These are phyloP conservation scores for Graphium sp. DNA, from an alignment of 2,329 filamentous ascomycete species.

Conservation along the genomic window DNA sequence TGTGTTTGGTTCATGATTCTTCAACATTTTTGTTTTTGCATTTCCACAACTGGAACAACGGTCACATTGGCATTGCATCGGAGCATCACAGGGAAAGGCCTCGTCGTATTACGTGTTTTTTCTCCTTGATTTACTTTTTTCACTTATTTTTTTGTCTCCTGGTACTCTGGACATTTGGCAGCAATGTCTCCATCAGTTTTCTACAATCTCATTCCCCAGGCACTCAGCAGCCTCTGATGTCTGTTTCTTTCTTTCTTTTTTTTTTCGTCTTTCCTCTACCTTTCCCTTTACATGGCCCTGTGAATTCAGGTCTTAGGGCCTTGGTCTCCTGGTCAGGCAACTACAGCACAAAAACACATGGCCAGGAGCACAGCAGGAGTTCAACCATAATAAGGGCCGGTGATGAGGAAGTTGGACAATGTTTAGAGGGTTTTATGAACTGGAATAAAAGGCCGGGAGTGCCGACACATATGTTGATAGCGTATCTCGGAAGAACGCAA, in stretches of 20 bases:
- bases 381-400: too few species aligned
- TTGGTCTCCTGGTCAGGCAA: too few species aligned
- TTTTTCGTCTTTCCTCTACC: constrained; percentile 2
- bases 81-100: neutral
- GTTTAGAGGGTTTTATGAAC: too few species aligned
- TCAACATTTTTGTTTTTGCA: neutral
- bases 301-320: neutral
- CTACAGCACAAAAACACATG: constrained; percentile 1
- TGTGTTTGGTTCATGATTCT: constrained; percentile 1
- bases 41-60: too few species aligned
- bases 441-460: too few species aligned
- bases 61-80: too few species aligned
- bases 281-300: neutral
- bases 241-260: constrained; percentile 4
- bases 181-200: too few species aligned
- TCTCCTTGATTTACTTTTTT: constrained; percentile 3
- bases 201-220: too few species aligned
- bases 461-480: too few species aligned
- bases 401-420: too few species aligned
- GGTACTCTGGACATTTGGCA: neutral
- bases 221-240: constrained; percentile 2
- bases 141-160: constrained; percentile 2
- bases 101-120: constrained; percentile 3
- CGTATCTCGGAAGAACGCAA: too few species aligned
- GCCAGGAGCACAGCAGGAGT: too few species aligned